Evolutionary conservation across 257 asterid species (phyloP), one percentile per base, ranked within the genome.

Genomic region (Lavandula angustifolia): DNA sequence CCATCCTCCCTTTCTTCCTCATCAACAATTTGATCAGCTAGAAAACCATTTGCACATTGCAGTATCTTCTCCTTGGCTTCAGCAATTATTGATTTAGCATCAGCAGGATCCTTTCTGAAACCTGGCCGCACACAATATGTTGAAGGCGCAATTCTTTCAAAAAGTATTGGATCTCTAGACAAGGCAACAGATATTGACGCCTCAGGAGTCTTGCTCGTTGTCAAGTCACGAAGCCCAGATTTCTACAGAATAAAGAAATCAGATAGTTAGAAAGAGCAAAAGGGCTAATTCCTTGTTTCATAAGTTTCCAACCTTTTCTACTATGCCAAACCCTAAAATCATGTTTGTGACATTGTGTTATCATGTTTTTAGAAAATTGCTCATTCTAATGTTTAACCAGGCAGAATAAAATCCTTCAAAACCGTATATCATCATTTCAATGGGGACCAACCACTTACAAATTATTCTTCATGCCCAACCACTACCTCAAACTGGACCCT

Each of bases 161-260:
- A 94, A 67, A 94, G 98, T 66, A 90, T 54, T 8, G 99, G 96
- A 77, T 94, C 99, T 79, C 99, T 86, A 18, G 99, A 94, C 79
- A 94, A 78, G 68, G 99, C 99, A 76, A 94, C 99, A 60, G 99
- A 94, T 65, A 91, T 90, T 64, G 99, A 94, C 43, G 99, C 99
- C 78, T 90, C 99, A 0, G 99, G 99, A 41, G 99, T 94, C 88
- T 86, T 94, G 95, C 99, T 94, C 9, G 99, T 83, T 54, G 92
- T 76, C 51, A 94, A 79, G 80, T 94, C 99, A 48, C 99, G 98
- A 55, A 94, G 95, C 51, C 99, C 99, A 74, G 96, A 90, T 91
- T 82, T 94, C 99, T 94, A 56, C 18, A 79, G 42, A 53, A 52
- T 47, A 51, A 51, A 27, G 54, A 27, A 57, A 64, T 59, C 72